phyloP scores from a whole-genome alignment of 768 basidiomycete genomes.

The Filobasidium floriforme region DNA sequence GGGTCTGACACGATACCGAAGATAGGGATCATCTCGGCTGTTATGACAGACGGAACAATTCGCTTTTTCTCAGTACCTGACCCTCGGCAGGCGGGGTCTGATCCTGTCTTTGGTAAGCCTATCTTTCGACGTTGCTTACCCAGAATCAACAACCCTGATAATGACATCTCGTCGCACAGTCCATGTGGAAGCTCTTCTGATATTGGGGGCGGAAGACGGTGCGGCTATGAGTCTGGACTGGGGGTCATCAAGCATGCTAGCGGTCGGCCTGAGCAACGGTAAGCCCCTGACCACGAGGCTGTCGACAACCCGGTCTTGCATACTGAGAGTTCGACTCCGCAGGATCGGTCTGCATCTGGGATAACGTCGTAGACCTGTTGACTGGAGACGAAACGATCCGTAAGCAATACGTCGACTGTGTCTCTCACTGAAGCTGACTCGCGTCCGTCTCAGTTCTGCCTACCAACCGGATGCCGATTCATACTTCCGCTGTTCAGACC shows the following conservation, averaged over 20 bases:
- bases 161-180: slow-evolving; percentile 26
- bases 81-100: slow-evolving; percentile 48
- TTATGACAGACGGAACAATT: slow-evolving; percentile 79
- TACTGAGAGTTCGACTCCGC: background rate
- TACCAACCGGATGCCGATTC: slow-evolving; percentile 62
- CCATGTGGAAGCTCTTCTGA: slow-evolving; percentile 56
- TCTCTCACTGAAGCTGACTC: background rate
- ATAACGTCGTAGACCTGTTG: slow-evolving; percentile 10
- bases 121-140: no score
- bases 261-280: slow-evolving; percentile 81
- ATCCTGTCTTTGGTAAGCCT: slow-evolving; percentile 40
- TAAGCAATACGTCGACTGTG: background rate
- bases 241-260: slow-evolving; percentile 75
- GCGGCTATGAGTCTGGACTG: slow-evolving; percentile 77
- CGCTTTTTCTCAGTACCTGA: slow-evolving; percentile 72
- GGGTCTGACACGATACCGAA: slow-evolving; percentile 45
- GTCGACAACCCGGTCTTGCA: background rate
- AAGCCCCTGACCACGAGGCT: slow-evolving; percentile 3
- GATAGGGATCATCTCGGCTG: slow-evolving; percentile 73
- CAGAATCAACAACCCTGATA: no score
- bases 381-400: background rate
- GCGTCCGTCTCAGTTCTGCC: slow-evolving; percentile 45
- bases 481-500: slow-evolving; percentile 71
- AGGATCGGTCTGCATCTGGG: slow-evolving; percentile 17
- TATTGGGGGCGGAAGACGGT: slow-evolving; percentile 67